Evolutionary conservation across 139 green algal species (phyloP), one percentile per base, ranked within the genome.

Genomic region (Micractinium sp.): DNA sequence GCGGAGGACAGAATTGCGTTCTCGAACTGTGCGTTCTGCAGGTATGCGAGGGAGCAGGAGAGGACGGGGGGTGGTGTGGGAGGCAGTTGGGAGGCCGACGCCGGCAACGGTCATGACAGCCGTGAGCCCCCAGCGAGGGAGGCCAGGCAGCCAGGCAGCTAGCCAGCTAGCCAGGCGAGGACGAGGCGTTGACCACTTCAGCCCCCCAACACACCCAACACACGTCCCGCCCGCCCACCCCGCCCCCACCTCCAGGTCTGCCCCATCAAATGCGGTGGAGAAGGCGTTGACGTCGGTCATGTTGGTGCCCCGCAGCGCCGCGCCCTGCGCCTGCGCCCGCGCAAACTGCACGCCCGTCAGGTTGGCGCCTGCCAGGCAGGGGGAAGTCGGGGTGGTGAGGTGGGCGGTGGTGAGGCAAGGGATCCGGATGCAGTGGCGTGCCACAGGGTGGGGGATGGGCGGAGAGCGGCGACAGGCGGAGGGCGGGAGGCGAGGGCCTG

Each of bases 261-360:
- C 92, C 3, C 92, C 92, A 41, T 95, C 90, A 89, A 95, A 95
- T n/a, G 76, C 66, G 41, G 87, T 94, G 39, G 69, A 78, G 77
- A 91, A 95, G 33, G 88, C 90, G 90, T 95, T 95, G 27, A 91
- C 86, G 69, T 95, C 93, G 0, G 91, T 94, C 39, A 95, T 89
- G 91, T 95, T 92, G 22, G 91, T 90, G 0, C 91, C 87, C 31
- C 84, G 71, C 63, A 63, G 91, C 90, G 35, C 91, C 74, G 38
- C 86, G 20, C 86, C 86, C 39, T 90, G 86, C 16, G 86, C 86
- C 63, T 85, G 63, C 35, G 93, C 92, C 29, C 93, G 88, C 0
- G 92, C 91, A 86, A 96, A 94, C 89, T 94, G 92, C 25, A 79
- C 77, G 73, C 91, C 90, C 33, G 93, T 83, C 69, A 95, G 89